phyloP scores from a whole-genome alignment of 805 yeast genomes.

The Metschnikowia lachancei region DNA sequence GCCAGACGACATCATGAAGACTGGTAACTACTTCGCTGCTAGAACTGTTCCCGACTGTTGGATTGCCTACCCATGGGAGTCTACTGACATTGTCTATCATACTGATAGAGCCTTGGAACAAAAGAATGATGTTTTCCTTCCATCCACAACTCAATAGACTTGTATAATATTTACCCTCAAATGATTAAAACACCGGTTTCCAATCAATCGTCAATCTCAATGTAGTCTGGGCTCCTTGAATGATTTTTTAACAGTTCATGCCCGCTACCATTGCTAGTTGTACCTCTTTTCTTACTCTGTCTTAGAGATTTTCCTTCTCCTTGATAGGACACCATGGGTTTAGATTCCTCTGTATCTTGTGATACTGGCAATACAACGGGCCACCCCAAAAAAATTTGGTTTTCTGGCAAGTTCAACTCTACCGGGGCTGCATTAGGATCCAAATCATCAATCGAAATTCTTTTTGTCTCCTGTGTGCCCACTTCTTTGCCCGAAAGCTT shows the following conservation, averaged over 20 bases:
- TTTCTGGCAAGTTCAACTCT: conserved; percentile 71
- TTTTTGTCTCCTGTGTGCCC: conserved; percentile 18
- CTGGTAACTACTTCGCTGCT: conserved; percentile 70
- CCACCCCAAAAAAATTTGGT: conserved; percentile 90
- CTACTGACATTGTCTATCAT: conserved; percentile 75
- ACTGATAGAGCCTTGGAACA: conserved; percentile 62
- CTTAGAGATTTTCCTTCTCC: conserved; percentile 81
- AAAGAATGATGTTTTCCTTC: conserved; percentile 60
- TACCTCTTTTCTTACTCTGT: conserved; percentile 67
- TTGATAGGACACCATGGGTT: conserved; percentile 31
- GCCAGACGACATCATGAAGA: conserved; percentile 58
- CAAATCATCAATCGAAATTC: conserved; percentile 41
- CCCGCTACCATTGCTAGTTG: conserved; percentile 30
- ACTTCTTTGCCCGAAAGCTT: conserved; percentile 62
- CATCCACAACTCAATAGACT: conserved; percentile 26
- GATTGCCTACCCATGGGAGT: conserved; percentile 93
- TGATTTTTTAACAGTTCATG: conserved; percentile 60
- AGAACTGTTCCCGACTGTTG: conserved; percentile 72
- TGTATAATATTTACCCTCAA: conserved; percentile 4
- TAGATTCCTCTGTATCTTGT: conserved; percentile 28
- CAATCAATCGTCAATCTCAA: conserved; percentile 59
- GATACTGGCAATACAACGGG: conserved; percentile 57
- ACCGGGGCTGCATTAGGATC: conserved; percentile 64
- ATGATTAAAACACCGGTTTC: background rate
- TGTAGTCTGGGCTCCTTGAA: conserved; percentile 71